Percentiles rank a stretch among this genome's conserved stretches.
These are phyloP conservation scores for Peziza echinospora DNA, from an alignment of 495 filamentous ascomycete genomes.

Conservation along the genomic window DNA sequence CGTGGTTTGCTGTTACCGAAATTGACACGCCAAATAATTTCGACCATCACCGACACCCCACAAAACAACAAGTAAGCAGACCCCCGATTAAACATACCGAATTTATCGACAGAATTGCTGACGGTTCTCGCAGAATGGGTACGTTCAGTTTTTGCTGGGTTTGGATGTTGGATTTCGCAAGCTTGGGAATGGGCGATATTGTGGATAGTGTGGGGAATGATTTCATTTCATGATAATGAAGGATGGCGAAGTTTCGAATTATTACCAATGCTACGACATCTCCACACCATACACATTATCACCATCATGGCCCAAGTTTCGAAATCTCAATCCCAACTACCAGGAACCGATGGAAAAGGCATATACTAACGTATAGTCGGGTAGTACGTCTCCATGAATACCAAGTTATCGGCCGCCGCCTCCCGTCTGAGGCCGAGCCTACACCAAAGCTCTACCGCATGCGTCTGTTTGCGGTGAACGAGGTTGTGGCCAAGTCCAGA, in stretches of 20 bases:
- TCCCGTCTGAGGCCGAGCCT: conserved; percentile 87
- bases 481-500: conserved; percentile 91
- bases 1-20: no score
- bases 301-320: no score
- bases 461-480: conserved; percentile 97
- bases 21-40: not conserved
- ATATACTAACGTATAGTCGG: no score
- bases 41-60: not conserved
- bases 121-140: not conserved
- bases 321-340: no score
- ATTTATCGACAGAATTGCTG: not conserved
- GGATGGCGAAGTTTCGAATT: no score
- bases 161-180: not conserved
- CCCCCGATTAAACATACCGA: not conserved
- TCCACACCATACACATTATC: no score
- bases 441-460: conserved; percentile 98
- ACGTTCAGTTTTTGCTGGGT: not conserved
- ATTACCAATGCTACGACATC: no score
- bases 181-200: not conserved
- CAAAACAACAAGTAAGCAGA: not conserved
- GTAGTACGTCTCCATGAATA: conserved; percentile 97
- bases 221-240: no score
- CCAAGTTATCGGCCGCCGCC: conserved; percentile 97
- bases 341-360: no score
- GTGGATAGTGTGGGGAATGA: no score